Conservation (phyloP, 2,329 filamentous ascomycete genomes). For the Apiospora marii region DNA sequence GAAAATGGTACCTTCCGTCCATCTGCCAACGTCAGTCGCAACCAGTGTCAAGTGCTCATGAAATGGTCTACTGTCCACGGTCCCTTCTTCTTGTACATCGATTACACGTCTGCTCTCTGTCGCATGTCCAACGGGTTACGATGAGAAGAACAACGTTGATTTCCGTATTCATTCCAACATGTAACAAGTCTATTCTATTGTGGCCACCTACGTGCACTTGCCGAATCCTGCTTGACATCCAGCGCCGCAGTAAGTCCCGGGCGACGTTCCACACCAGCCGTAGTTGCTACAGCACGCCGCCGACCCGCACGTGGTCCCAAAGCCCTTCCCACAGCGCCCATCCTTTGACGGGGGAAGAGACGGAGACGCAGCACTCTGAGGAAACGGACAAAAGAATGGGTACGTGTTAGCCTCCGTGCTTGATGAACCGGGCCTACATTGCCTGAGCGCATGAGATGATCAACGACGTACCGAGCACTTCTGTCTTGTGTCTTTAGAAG, state of each 20-base stretch:
- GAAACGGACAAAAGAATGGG: background rate
- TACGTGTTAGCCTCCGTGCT: background rate
- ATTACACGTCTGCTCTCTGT: no score
- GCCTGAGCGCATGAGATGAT: background rate
- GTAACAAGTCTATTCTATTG: background rate
- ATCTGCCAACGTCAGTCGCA: background rate
- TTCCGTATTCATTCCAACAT: background rate
- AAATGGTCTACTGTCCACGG: no score
- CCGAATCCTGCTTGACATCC: conserved; percentile 34
- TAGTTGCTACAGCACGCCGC: conserved; percentile 31
- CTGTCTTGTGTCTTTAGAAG: conserved; percentile 28
- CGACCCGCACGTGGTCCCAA: conserved; percentile 27
- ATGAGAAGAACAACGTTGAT: background rate
- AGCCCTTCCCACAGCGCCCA: conserved; percentile 29
- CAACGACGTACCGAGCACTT: conserved; percentile 29
- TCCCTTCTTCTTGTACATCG: no score
- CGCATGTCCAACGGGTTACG: no score
- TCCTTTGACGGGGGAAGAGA: conserved; percentile 27
- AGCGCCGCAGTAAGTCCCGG: conserved; percentile 30
- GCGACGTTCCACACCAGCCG: conserved; percentile 31
- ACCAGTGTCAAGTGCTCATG: no score
- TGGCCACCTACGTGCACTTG: conserved; percentile 26
- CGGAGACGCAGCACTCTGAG: background rate
- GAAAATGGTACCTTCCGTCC: background rate
- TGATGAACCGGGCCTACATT: background rate